Conservation (phyloP, 345 rosid species). For the Citrus cavaleriei region DNA sequence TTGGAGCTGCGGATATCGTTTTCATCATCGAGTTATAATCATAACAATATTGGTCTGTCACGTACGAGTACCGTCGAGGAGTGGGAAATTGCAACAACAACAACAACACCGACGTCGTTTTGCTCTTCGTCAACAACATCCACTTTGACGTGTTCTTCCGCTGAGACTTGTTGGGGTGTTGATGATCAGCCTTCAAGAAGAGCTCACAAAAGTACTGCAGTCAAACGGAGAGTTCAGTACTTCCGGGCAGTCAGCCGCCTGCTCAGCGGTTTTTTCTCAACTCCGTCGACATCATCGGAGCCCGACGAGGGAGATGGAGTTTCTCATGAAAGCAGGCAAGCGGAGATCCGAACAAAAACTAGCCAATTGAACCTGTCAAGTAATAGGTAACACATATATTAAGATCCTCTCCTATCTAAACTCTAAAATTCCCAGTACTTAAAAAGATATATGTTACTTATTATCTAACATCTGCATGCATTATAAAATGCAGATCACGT, state of each 20-base stretch:
- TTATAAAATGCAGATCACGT: no score
- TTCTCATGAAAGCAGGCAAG: neutral
- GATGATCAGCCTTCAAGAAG: neutral
- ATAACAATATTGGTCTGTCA: neutral
- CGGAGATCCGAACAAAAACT: neutral
- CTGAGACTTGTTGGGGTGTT: neutral
- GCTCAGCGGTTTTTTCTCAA: constrained; percentile 6
- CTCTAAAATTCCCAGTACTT: no score
- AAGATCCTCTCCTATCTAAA: no score
- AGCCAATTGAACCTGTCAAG: neutral
- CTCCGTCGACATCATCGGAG: constrained; percentile 5
- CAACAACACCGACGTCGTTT: neutral
- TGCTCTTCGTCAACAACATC: neutral
- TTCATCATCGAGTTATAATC: constrained; percentile 10
- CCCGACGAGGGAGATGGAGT: neutral
- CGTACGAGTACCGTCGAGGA: neutral
- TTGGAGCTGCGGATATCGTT: constrained; percentile 33
- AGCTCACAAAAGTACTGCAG: neutral
- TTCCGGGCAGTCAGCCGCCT: constrained; percentile 19
- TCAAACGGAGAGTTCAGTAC: constrained; percentile 14
- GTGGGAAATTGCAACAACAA: neutral
- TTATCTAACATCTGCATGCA: no score
- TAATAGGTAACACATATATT: constrained; percentile 15
- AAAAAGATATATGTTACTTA: no score
- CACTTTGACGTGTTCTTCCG: neutral